Evolutionary conservation across 768 basidiomycete species (phyloP).

Genomic region (Kwoniella dejecticola): DNA sequence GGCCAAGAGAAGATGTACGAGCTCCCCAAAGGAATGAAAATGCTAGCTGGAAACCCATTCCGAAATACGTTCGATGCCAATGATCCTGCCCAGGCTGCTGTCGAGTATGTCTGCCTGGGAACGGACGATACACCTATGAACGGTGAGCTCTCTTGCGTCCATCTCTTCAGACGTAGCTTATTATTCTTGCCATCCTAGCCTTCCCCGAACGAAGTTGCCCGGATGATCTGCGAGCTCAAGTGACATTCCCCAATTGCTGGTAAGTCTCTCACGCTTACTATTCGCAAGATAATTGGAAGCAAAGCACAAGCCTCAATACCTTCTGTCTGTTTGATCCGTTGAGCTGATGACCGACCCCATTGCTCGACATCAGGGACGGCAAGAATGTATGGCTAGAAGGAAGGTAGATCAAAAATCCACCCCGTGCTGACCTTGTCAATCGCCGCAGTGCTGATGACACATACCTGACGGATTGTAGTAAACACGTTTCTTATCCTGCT

Average conservation of each 20-base stretch:
- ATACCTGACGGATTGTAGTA: no score
- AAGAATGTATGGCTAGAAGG: slow-evolving; percentile 33
- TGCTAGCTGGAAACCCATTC: slow-evolving; percentile 39
- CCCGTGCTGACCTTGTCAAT: background rate
- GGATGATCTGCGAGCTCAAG: slow-evolving; percentile 36
- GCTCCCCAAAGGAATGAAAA: slow-evolving; percentile 42
- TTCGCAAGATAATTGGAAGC: no score
- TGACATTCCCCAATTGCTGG: slow-evolving; percentile 40
- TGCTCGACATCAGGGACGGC: slow-evolving; percentile 34
- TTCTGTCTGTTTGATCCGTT: no score
- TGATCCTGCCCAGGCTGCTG: slow-evolving; percentile 25
- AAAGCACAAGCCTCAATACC: no score
- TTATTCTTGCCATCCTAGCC: background rate
- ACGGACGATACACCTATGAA: slow-evolving; percentile 11
- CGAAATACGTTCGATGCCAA: slow-evolving; percentile 21
- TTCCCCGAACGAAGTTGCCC: slow-evolving; percentile 23
- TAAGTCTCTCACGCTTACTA: slow-evolving; percentile 14
- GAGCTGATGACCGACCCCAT: no score
- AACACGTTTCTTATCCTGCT: slow-evolving; percentile 34
- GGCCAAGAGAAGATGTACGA: slow-evolving; percentile 29
- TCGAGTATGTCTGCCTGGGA: slow-evolving; percentile 33
- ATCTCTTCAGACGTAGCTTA: no score
- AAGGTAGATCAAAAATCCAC: background rate
- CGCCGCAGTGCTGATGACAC: background rate
- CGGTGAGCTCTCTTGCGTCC: slow-evolving; percentile 3